Evolutionary conservation across 2,329 filamentous ascomycete genomes (phyloP).

Genomic region (Penicillium crustosum): DNA sequence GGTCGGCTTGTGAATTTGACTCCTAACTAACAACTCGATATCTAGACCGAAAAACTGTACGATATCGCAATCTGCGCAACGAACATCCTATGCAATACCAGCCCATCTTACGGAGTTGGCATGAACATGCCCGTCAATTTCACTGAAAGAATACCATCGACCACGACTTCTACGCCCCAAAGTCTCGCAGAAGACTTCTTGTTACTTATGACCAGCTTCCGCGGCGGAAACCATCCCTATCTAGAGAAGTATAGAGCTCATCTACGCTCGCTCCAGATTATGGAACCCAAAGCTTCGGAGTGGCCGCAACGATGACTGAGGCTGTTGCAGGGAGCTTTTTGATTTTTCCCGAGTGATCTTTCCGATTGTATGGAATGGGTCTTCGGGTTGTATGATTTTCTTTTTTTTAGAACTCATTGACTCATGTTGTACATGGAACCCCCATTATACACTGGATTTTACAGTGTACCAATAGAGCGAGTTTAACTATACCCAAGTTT

Average conservation of each 20-base stretch:
- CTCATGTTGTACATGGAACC: background rate
- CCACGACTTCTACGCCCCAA: slow-evolving; percentile 20
- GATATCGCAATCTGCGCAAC: slow-evolving; percentile 39
- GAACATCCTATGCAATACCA: slow-evolving; percentile 31
- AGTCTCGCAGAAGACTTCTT: slow-evolving; percentile 33
- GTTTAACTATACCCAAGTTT: background rate
- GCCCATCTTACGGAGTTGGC: slow-evolving; percentile 22
- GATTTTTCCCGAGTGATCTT: background rate
- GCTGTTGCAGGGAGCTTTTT: background rate
- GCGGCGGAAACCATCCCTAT: slow-evolving; percentile 39
- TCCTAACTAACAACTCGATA: background rate
- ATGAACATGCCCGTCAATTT: slow-evolving; percentile 11
- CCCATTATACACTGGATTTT: background rate
- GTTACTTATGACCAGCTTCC: slow-evolving; percentile 34
- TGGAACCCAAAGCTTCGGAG: slow-evolving; percentile 12
- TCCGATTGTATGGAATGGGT: background rate
- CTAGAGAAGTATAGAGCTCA: slow-evolving; percentile 34
- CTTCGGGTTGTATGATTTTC: background rate
- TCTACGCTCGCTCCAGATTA: slow-evolving; percentile 27
- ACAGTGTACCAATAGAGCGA: background rate
- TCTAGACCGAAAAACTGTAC: slow-evolving; percentile 42
- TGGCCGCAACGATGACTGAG: slow-evolving; percentile 22
- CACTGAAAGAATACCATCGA: slow-evolving; percentile 13
- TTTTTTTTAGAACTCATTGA: background rate
- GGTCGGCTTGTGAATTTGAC: background rate